Conservation (phyloP, 345 rosid species). For the Crucihimalaya himalaica region DNA sequence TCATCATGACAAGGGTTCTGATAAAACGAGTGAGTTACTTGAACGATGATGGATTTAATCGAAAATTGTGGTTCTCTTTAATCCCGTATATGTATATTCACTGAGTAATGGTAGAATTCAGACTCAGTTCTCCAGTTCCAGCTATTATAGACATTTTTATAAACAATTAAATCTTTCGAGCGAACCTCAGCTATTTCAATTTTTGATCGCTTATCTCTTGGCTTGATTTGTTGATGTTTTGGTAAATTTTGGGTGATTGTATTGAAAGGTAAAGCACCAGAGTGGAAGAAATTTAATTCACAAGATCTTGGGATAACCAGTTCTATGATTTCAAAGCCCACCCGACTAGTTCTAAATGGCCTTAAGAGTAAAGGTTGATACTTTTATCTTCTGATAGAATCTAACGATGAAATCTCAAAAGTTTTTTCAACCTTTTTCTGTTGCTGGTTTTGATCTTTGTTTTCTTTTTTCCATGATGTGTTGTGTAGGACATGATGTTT, state of each 20-base stretch:
- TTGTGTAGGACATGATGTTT: conserved; percentile 68
- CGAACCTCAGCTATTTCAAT: neutral
- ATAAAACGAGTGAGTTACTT: neutral
- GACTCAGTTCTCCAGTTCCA: neutral
- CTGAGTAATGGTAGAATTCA: neutral
- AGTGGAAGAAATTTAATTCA: conserved; percentile 53
- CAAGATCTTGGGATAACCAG: conserved; percentile 51
- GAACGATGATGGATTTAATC: no score
- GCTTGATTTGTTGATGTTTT: neutral
- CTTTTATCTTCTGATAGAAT: neutral
- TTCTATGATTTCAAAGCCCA: conserved; percentile 46
- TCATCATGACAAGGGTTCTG: conserved; percentile 10
- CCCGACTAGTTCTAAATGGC: conserved; percentile 50
- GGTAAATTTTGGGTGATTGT: conserved; percentile 24
- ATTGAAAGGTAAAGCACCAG: conserved; percentile 27
- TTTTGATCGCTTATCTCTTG: neutral
- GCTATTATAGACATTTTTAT: neutral
- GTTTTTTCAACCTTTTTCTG: neutral
- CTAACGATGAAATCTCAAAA: neutral
- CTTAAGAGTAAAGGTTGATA: conserved; percentile 53
- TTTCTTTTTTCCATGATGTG: neutral
- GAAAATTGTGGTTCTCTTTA: no score
- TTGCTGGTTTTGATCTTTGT: conserved; percentile 3
- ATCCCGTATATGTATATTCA: no score
- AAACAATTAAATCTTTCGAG: neutral